phyloP scores from a whole-genome alignment of 345 rosid species.

The Psidium guajava region DNA sequence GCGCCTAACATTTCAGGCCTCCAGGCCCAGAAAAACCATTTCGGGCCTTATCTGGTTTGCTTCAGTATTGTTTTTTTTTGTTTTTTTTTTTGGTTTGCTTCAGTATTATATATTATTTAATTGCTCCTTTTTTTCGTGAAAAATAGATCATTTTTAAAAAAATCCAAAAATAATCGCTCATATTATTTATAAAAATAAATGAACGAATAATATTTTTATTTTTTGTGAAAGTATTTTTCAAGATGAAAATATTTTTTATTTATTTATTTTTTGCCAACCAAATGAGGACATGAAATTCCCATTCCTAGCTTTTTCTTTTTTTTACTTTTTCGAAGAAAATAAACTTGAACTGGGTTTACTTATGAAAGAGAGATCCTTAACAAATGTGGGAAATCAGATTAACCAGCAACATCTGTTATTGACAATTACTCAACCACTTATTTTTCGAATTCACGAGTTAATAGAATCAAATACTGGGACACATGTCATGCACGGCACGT shows the following conservation, averaged over 20 bases:
- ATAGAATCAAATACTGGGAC: neutral
- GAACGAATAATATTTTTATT: neutral
- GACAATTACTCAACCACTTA: neutral
- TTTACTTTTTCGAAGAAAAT: neutral
- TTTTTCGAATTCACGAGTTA: neutral
- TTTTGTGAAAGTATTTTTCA: rapidly evolving
- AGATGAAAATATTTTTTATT: neutral
- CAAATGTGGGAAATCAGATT: neutral
- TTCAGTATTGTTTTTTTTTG: neutral
- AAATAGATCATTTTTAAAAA: neutral
- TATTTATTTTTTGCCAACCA: neutral
- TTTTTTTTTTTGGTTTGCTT: neutral
- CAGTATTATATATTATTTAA: neutral
- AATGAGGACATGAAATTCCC: neutral
- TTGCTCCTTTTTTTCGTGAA: rapidly evolving
- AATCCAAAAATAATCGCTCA: rapidly evolving
- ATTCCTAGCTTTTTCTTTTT: neutral
- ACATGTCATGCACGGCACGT: too few species aligned
- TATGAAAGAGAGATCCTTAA: neutral
- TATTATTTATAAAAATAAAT: neutral
- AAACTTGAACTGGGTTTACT: neutral
- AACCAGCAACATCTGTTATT: neutral
- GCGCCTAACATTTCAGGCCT: neutral
- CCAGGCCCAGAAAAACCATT: too few species aligned
- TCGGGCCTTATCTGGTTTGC: neutral